Percentiles rank a stretch among this genome's conserved stretches.
Evolutionary conservation across 768 basidiomycete genomes (phyloP).

Genomic region (button mushroom (Agaricus bisporus)): DNA sequence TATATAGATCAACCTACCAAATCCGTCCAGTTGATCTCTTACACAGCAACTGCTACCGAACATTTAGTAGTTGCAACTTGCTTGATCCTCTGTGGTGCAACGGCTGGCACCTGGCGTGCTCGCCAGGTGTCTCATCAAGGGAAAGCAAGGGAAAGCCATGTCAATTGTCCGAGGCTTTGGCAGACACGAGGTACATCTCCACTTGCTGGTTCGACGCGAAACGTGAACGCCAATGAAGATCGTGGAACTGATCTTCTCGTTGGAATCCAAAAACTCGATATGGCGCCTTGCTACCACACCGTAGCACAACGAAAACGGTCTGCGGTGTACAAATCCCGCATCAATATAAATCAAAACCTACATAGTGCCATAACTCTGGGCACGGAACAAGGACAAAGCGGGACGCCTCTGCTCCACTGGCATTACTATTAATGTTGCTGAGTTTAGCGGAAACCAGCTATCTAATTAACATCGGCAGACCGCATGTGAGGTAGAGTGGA

Average conservation of each 20-base stretch:
- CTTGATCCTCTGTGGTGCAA: not conserved
- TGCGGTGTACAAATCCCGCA: not conserved
- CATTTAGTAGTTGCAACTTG: too few species aligned
- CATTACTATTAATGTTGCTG: too few species aligned
- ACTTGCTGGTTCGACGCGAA: not conserved
- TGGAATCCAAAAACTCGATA: not conserved
- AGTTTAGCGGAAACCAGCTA: too few species aligned
- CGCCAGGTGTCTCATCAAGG: not conserved
- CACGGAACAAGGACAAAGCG: too few species aligned
- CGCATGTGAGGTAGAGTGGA: not conserved
- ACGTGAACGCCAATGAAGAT: conserved; percentile 4
- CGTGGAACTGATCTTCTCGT: not conserved
- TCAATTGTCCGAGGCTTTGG: not conserved
- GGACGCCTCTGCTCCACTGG: too few species aligned
- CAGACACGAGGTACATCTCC: not conserved
- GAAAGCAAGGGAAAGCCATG: not conserved
- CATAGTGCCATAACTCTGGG: too few species aligned
- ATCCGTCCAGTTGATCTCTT: too few species aligned
- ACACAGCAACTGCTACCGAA: too few species aligned
- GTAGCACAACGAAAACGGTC: not conserved
- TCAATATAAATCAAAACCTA: not conserved
- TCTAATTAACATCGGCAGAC: too few species aligned
- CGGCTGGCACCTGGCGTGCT: too few species aligned
- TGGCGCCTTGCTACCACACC: not conserved
- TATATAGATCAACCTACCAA: too few species aligned